Conservation (phyloP, 1,139 yeast species). For the Nakaseomyces sp. region DNA sequence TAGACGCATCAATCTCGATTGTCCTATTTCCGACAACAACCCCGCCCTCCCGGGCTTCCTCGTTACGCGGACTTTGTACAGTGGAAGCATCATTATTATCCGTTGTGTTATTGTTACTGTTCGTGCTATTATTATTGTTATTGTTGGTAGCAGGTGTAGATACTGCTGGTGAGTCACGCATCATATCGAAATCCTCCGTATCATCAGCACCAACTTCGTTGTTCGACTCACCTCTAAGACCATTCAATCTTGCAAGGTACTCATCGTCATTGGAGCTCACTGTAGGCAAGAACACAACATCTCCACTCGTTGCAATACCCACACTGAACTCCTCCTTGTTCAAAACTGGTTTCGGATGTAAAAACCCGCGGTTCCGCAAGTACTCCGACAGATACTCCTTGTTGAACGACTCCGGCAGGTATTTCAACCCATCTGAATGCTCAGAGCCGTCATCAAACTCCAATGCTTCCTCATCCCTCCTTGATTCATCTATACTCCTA, state of each 20-base stretch:
- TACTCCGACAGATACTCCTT: slow-evolving; percentile 18
- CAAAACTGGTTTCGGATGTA: slow-evolving; percentile 16
- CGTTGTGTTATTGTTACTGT: not conserved
- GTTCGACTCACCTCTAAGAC: slow-evolving; percentile 16
- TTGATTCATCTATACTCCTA: not conserved
- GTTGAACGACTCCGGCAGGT: slow-evolving; percentile 9
- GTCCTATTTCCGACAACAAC: not conserved
- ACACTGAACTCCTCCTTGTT: slow-evolving; percentile 15
- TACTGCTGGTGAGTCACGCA: not conserved
- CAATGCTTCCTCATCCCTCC: slow-evolving; percentile 3
- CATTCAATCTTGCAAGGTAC: slow-evolving; percentile 25
- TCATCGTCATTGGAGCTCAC: slow-evolving; percentile 28
- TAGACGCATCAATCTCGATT: slow-evolving; percentile 38
- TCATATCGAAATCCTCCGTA: not conserved
- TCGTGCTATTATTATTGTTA: not conserved
- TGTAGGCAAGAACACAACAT: slow-evolving; percentile 28
- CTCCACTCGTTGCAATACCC: slow-evolving; percentile 28
- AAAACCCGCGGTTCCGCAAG: slow-evolving; percentile 24
- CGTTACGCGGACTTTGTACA: not conserved
- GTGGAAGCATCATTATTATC: not conserved
- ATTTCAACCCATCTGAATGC: slow-evolving; percentile 1
- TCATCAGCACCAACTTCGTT: slow-evolving; percentile 5
- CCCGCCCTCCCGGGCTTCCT: not conserved
- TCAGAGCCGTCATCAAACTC: slow-evolving; percentile 8
- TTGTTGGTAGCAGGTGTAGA: not conserved